Evolutionary conservation across 2,329 filamentous ascomycete species (phyloP).

Genomic region (Cladophialophora yegresii): DNA sequence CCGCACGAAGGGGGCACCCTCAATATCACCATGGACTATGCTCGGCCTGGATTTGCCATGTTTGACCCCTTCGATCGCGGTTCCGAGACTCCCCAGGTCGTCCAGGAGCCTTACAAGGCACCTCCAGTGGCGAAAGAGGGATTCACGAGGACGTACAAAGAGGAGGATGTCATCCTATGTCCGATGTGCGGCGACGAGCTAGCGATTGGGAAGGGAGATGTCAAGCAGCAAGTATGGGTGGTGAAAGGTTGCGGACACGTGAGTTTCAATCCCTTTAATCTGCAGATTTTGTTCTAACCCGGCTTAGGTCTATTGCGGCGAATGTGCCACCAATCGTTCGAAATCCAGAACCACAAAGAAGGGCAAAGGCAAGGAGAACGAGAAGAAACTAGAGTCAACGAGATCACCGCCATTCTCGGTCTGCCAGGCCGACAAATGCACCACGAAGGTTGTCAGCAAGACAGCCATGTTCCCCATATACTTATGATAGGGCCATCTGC

Average conservation of each 20-base stretch:
- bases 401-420: conserved; percentile 47
- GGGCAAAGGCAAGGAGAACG: conserved; percentile 37
- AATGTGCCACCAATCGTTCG: conserved; percentile 48
- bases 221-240: conserved; percentile 88
- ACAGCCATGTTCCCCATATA: conserved; percentile 52
- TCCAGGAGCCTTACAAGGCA: conserved; percentile 55
- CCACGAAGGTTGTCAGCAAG: conserved; percentile 44
- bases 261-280: conserved; percentile 43
- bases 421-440: conserved; percentile 49
- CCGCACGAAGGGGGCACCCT: conserved; percentile 30
- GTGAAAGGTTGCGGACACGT: conserved; percentile 91
- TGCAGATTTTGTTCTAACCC: conserved; percentile 7
- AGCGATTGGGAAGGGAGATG: conserved; percentile 65
- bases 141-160: conserved; percentile 74
- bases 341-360: conserved; percentile 40
- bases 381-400: conserved; percentile 27
- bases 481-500: conserved; percentile 39
- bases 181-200: conserved; percentile 85
- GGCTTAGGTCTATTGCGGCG: conserved; percentile 53
- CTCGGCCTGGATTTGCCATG: conserved; percentile 47
- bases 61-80: conserved; percentile 31
- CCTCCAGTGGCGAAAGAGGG: conserved; percentile 69
- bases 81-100: conserved; percentile 33
- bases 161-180: conserved; percentile 75
- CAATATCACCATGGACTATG: conserved; percentile 44